Percentiles rank a stretch among this genome's conserved stretches.
Evolutionary conservation across 768 basidiomycete species (phyloP).

Genomic region (Lenzites betulinus): DNA sequence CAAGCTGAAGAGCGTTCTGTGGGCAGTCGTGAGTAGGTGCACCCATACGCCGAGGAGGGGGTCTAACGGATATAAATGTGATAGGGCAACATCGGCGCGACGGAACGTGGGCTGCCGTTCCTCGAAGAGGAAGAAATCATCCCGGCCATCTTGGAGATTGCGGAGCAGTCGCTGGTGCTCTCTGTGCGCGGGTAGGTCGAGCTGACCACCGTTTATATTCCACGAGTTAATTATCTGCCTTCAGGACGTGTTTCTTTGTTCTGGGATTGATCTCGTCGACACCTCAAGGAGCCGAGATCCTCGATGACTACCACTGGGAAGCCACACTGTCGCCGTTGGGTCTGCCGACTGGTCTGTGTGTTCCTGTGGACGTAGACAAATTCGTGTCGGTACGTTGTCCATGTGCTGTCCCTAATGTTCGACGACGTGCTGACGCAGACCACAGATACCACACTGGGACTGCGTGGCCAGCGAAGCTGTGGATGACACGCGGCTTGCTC

Average conservation of each 20-base stretch:
- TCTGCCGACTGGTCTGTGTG: constrained; percentile 84
- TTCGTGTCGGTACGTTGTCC: constrained; percentile 69
- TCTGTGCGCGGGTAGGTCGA: constrained; percentile 87
- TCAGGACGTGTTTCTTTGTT: constrained; percentile 96
- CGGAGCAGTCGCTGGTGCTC: constrained; percentile 84
- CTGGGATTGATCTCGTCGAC: constrained; percentile 92
- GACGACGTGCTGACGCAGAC: neutral
- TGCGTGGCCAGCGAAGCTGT: constrained; percentile 35
- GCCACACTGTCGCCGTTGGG: constrained; percentile 87
- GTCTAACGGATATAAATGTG: neutral
- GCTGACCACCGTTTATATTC: neutral
- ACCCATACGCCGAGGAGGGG: too few species aligned
- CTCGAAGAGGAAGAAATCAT: constrained; percentile 96
- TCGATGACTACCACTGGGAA: constrained; percentile 94
- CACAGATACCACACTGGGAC: constrained; percentile 76
- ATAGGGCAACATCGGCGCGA: constrained; percentile 93
- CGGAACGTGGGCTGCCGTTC: constrained; percentile 88
- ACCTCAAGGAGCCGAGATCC: constrained; percentile 86
- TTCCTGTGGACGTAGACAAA: constrained; percentile 80
- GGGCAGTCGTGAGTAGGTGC: constrained; percentile 81
- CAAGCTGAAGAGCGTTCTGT: constrained; percentile 92
- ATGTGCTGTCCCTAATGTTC: constrained; percentile 6
- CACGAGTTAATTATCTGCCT: constrained; percentile 1
- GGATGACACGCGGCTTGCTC: constrained; percentile 51
- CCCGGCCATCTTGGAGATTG: constrained; percentile 86